Base-by-base conservation (phyloP, 148 eudicot species). In the Polygonum maritimum region DNA sequence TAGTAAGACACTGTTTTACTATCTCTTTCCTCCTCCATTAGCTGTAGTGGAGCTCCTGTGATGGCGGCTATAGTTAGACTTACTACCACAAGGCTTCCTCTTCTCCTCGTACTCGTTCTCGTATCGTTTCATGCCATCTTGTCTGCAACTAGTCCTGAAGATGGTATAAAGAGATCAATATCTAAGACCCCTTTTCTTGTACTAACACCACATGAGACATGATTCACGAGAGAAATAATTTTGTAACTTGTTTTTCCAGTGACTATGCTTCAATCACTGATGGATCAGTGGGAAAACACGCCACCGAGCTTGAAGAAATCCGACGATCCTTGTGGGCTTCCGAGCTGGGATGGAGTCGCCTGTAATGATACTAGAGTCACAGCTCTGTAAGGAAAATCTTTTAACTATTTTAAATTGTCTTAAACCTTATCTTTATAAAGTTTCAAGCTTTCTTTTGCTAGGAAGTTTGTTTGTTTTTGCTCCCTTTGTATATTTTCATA, bases 251-350 rank as follows among this genome's bases (percentile, higher is more conserved):
- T 2, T 4, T 26, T 26, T 78, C 83, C 88, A 94, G 98, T 78
- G 73, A 86, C 89, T 2, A 88, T 79, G 51, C 92, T 94, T 19
- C 80, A 82, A 41, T 83, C 97, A 26, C 74, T 94, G 75, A 89
- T 84, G 81, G 82, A 78, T 74, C 85, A 85, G 76, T 94, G 98
- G 97, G 55, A 73, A 69, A 89, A 88, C 75, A 83, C 85, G 3
- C 98, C 98, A n/a, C 97, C 96, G 7, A 90, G 88, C 79, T 94
- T 97, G 98, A 52, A 44, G 22, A 82, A 82, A 49, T 89, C 97
- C 0, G 86, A 81, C 73, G 98, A 94, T 82, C 97, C 98, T 47
- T 94, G 98, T 80, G 89, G 86, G 21, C 2, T 4, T 67, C 69
- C 77, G 0, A 44, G 11, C 1, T 94, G 98, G 98, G 98, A 94